phyloP scores from a whole-genome alignment of 192 early-diverging fungal species.

The Mortierella hygrophila region DNA sequence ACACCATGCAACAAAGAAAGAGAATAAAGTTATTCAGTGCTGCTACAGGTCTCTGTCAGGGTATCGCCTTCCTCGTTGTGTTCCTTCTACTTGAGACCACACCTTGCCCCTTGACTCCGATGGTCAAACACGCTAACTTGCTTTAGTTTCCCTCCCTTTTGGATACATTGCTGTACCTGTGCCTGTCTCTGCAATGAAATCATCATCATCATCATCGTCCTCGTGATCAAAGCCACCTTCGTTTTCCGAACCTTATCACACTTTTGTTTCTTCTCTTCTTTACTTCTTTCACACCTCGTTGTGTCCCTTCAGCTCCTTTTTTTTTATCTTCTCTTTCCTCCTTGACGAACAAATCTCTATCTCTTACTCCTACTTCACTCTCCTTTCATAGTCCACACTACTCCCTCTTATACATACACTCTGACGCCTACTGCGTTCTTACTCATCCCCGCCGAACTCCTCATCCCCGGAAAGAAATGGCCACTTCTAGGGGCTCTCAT shows the following conservation, averaged over 20 bases:
- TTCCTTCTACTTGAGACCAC: too few species aligned
- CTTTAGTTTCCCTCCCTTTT: not conserved
- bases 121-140: not conserved
- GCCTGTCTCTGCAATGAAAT: not conserved
- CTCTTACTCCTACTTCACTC: not conserved
- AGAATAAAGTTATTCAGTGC: not conserved
- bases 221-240: constrained; percentile 5
- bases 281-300: not conserved
- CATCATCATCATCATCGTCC: not conserved
- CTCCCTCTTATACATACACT: not conserved
- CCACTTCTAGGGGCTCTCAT: constrained; percentile 28
- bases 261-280: not conserved
- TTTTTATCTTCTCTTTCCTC: not conserved
- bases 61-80: not conserved
- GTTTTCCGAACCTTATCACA: not conserved
- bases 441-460: not conserved
- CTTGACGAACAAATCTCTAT: not conserved
- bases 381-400: not conserved
- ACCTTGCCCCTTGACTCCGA: too few species aligned
- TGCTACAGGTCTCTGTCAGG: not conserved
- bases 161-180: too few species aligned
- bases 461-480: constrained; percentile 22
- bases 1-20: not conserved
- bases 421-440: not conserved
- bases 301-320: not conserved